Evolutionary conservation across 768 basidiomycete genomes (phyloP), one percentile per base, ranked within the genome.

Genomic region (Lanmaoa rubissima): DNA sequence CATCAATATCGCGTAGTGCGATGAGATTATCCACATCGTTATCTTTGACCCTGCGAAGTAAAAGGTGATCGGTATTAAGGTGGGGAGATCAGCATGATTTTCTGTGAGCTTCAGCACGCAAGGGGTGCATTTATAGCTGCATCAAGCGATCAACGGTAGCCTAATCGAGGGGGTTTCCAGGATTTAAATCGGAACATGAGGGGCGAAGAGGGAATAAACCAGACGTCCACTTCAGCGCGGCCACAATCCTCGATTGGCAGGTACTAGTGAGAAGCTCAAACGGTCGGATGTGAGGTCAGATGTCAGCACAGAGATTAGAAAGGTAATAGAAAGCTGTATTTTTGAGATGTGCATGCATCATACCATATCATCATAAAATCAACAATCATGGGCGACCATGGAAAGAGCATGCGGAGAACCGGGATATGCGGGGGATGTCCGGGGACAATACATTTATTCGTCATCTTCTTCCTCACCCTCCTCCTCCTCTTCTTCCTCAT

Each of bases 401-500:
- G 55, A 50, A 53, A 47, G 59, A 54, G 62, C 61, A 64, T 60
- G 71, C 61, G 45, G 40, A 45, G 55, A 32, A 53, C 19, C 24
- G 55, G 61, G 56, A 67, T 64, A 57, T 58, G 62, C 56, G 48
- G 51, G 54, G 39, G 54, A 40, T 50, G 61, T 40, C 51, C n/a
- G 10, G 44, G 54, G 50, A 59, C 58, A 59, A 44, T 45, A 62
- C 46, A 51, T 54, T 72, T 57, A 73, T 62, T 72, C 70, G 11
- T 71, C 70, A 0, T 82, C 82, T 48, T 83, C 85, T 43, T 79
- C 88, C 31, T 82, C 85, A 36, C 76, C 86, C 36, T 82, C 86
- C 19, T 79, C 87, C 17, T 79, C 87, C 17, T 82, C 87, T 2
- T 84, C 89, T 1, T 87, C 90, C 0, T 90, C 90, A 0, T 83